Conservation (phyloP, 257 asterid species). For the Penstemon davidsonii region DNA sequence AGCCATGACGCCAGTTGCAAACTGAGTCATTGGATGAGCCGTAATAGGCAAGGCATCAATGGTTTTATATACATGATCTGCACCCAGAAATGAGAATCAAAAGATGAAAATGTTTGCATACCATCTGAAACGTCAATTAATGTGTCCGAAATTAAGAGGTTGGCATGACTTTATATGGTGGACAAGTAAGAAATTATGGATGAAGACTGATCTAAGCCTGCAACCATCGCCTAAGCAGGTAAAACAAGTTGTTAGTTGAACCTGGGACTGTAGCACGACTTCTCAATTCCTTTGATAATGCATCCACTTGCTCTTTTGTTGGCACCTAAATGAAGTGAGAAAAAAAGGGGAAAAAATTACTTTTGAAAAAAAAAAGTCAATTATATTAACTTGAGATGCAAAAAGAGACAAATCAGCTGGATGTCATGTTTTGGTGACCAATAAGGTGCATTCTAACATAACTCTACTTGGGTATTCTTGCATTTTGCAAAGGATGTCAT, state of each 20-base stretch:
- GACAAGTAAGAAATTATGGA: constrained; percentile 2
- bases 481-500: no score
- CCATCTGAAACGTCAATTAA: neutral
- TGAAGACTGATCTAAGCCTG: neutral
- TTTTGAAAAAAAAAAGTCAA: neutral
- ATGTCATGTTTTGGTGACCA: neutral
- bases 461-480: neutral
- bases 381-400: no score
- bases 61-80: constrained; percentile 84
- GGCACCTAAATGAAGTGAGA: constrained; percentile 64
- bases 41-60: constrained; percentile 76
- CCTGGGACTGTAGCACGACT: constrained; percentile 93
- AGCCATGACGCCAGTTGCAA: constrained; percentile 96
- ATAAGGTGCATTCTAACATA: constrained; percentile 6
- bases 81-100: constrained; percentile 32
- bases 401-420: no score
- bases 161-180: constrained; percentile 1
- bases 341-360: constrained; percentile 10
- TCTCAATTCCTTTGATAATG: constrained; percentile 83
- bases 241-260: constrained; percentile 35
- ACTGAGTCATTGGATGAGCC: constrained; percentile 97
- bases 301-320: constrained; percentile 85
- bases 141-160: neutral
- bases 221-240: constrained; percentile 20
- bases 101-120: constrained; percentile 5